Evolutionary conservation across 2,329 filamentous ascomycete genomes (phyloP), one percentile per base, ranked within the genome.

Genomic region (Leptoxyphium fumago): DNA sequence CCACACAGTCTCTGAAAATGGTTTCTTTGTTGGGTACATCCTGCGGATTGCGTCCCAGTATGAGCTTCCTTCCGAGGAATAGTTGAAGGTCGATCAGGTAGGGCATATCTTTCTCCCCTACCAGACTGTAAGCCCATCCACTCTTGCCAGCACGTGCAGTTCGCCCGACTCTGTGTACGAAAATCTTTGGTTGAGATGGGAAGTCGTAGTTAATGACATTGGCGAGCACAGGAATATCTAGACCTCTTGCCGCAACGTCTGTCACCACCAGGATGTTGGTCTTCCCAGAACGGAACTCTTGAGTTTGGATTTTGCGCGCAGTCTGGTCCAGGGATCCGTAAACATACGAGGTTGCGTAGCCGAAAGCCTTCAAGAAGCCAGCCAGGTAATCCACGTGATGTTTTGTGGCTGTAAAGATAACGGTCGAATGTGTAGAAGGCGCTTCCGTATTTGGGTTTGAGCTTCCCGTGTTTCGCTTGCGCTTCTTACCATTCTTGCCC

Each of bases 201-300:
- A 98, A 98, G 59, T 96, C 89, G 64, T 94, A 98, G 69, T 98
- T 96, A 69, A 98, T 89, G 46, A 98, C 91, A 60, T 98, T 96
- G 45, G 86, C 88, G 30, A 98, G 73, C 40, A 95, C 76, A 0
- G 91, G 91, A 52, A 98, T 94, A 77, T 98, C 91, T 48, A 98
- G 93, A 77, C 91, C 89, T 71, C 91, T 77, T 17, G 91, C 91
- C 11, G 91, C 91, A 43, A 98, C 87, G 61, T 98, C 91, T 1
- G 91, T 98, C 39, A 96, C 89, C 2, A 98, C 88, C 8, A 98
- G 68, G 40, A 98, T 87, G 53, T 94, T 89, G 0, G 85, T 83
- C 50, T 82, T 75, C 6, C 91, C 91, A 18, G 72, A 73, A 46
- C 93, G 75, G 62, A 98, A 98, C 50, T 88, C 81, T 46, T 94